Evolutionary conservation across 352 stramenopile genomes (phyloP), one percentile per base, ranked within the genome.

Genomic region (Phytophthora rubi): DNA sequence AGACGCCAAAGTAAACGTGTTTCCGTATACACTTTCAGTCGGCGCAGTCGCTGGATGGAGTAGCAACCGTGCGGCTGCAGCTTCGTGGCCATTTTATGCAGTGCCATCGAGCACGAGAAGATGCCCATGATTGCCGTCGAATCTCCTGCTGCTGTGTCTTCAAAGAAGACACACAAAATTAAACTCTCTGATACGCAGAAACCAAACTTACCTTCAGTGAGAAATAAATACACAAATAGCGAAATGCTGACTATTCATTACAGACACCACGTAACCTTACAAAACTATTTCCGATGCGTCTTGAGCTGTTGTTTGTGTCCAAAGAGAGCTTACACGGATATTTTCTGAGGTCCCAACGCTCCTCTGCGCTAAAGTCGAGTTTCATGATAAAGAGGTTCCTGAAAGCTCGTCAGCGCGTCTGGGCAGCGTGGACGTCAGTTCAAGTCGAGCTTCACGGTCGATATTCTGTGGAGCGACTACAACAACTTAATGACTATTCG

Each of bases 401-500:
- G 9, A 32, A 15, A 53, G 21, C 47, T 32, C n/a, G 47, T 32
- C n/a, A 28, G 47, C 23, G 47, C 18, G 7, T 53, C 47, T 33
- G 47, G 47, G 47, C 47, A 15, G 47, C 21, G 3, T 62, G 55
- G 39, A 63, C 32, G 21, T 28, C 33, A 12, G 44, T 57, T 13
- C 48, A 75, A 58, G 65, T 71, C 8, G 67, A 75, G 47, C 54
- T 75, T 9, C 67, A 75, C 26, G 71, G 71, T 0, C 47, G 59
- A 6, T 79, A 75, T 61, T 79, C 71, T 3, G 5, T 65, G 4
- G 32, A 51, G 16, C 37, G 67, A 23, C 28, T 75, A 21, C 23
- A 13, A 42, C 49, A 4, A 64, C 28, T 21, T 21, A 9, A 5
- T 3, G 1, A 2, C 6, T 79, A 77, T 26, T 59, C 33, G 0